Evolutionary conservation across 192 early-diverging fungal genomes (phyloP), one percentile per base, ranked within the genome.

Genomic region (Chytriomyces sp.): DNA sequence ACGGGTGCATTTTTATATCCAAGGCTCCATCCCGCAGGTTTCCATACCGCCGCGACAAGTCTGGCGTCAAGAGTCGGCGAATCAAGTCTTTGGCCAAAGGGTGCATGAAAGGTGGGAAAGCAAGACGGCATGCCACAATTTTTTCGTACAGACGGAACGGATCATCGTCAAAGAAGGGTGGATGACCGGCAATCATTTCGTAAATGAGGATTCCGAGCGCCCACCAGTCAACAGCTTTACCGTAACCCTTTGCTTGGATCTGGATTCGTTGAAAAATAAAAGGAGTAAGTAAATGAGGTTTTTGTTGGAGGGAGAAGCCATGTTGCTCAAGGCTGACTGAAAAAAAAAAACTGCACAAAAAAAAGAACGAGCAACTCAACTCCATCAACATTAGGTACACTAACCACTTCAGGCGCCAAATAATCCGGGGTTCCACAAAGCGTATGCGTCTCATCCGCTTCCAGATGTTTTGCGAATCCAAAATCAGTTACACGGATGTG

Each of bases 191-290:
- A 67, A 92, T 70, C 91, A 91, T 91, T 83, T 88, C 67, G 28
- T 68, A 77, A 61, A 97, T 94, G 57, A 97, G 78, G 61, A 97
- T 89, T 44, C 96, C 96, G 76, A 97, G 89, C 53, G 94, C 92
- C 89, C 93, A 97, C 96, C 96, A 97, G 85, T 97, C 96, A 0
- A 96, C 96, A 8, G 95, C 94, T 68, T 92, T 91, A n/a, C 94
- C 93, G 82, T 96, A 96, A 35, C 95, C 95, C 81, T 93, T 94
- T 64, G 93, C 93, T 83, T 96, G 94, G 82, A 78, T 78, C 71
- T 73, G 43, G 20, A 20, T 13, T 13, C 16, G 5, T 13, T 57
- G 13, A 57, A 20, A 57, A 18, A 18, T 57, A 16, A 64, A 35
- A 3, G 24, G 24, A 23, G 62, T 35, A 35, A 35, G 1, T 68